Percentiles rank a stretch among this genome's conserved stretches.
Conservation (phyloP, 1,284 basidiomycete genomes). For the Puccinia polysora region DNA sequence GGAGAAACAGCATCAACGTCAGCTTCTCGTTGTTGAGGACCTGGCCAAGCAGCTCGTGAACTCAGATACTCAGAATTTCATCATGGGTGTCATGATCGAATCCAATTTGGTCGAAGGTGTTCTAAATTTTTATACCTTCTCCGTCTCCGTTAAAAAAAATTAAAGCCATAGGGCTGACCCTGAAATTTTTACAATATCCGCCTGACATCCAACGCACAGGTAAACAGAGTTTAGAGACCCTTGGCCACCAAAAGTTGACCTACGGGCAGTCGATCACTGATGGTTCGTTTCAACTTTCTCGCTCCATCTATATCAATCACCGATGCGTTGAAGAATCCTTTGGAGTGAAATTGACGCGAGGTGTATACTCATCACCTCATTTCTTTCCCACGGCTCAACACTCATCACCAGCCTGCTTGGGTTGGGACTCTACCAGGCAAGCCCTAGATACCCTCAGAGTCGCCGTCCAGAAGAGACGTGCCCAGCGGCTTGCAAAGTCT, state of each 20-base stretch:
- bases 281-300: slow-evolving; percentile 43
- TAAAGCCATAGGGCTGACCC: neutral
- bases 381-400: slow-evolving; percentile 45
- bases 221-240: slow-evolving; percentile 35
- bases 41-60: slow-evolving; percentile 59
- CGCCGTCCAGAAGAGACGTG: slow-evolving; percentile 70
- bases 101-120: slow-evolving; percentile 76
- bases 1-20: slow-evolving; percentile 61
- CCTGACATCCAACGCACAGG: no score
- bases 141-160: no score
- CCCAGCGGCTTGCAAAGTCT: slow-evolving; percentile 13
- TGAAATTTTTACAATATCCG: slow-evolving; percentile 54
- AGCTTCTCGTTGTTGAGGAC: slow-evolving; percentile 58
- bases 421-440: slow-evolving; percentile 78
- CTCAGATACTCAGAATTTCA: slow-evolving; percentile 61
- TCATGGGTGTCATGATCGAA: slow-evolving; percentile 98
- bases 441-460: slow-evolving; percentile 72
- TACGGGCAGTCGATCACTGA: slow-evolving; percentile 87
- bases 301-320: neutral
- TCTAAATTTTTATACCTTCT: no score
- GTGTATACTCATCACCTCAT: slow-evolving; percentile 37
- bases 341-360: slow-evolving; percentile 44
- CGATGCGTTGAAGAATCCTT: neutral
- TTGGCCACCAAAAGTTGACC: slow-evolving; percentile 56
- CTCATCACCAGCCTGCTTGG: slow-evolving; percentile 63